Evolutionary conservation across 129 eudicot species (phyloP).

Genomic region (Saposhnikovia divaricata): DNA sequence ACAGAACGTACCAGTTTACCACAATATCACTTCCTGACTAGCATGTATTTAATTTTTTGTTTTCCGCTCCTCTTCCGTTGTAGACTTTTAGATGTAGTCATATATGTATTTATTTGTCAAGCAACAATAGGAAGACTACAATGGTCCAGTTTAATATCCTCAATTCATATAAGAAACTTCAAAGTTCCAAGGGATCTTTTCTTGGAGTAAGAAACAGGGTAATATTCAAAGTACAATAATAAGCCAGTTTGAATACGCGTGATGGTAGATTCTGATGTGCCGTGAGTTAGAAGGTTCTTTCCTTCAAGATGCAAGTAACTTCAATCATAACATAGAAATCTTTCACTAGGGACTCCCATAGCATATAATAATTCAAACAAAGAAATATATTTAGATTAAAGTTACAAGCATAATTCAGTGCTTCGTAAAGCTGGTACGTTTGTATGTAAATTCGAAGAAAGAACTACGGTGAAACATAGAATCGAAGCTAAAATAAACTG

Average conservation of each 20-base stretch:
- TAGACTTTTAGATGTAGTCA: no score
- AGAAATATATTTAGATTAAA: neutral
- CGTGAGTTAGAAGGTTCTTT: neutral
- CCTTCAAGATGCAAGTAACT: neutral
- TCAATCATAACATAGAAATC: neutral
- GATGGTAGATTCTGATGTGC: neutral
- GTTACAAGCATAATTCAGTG: neutral
- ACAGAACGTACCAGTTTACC: no score
- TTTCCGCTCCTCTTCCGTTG: neutral
- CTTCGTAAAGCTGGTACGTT: neutral
- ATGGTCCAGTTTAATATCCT: neutral
- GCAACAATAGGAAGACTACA: neutral
- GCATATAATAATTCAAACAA: neutral
- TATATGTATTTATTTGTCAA: neutral
- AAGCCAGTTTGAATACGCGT: neutral
- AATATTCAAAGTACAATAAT: neutral
- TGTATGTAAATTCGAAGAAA: neutral
- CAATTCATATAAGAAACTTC: neutral
- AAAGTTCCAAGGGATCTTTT: neutral
- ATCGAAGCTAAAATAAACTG: neutral
- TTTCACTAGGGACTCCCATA: neutral
- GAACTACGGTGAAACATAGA: neutral
- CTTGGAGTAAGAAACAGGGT: neutral
- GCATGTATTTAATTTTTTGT: neutral
- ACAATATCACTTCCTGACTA: neutral